A percentile compares a stretch with the other conserved stretches of the same genome.
Conservation (phyloP, 2,329 filamentous ascomycete genomes). For the Fusarium dimerum region DNA sequence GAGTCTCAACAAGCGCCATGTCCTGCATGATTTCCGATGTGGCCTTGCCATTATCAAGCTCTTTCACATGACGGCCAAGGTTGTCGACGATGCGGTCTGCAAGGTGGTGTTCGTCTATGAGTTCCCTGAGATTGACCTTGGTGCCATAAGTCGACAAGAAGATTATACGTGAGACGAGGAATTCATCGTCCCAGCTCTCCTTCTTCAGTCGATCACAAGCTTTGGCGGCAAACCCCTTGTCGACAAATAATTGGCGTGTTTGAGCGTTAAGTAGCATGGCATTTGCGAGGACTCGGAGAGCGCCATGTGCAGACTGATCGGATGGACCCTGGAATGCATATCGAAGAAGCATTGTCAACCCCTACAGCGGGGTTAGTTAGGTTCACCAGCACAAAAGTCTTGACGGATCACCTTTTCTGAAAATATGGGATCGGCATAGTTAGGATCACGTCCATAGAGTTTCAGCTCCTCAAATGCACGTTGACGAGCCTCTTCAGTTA, state of each 20-base stretch:
- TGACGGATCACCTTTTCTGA: slow-evolving; percentile 65
- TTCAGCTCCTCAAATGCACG: slow-evolving; percentile 70
- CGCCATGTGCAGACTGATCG: slow-evolving; percentile 68
- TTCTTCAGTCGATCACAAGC: slow-evolving; percentile 72
- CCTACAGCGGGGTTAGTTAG: slow-evolving; percentile 49
- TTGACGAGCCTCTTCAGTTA: slow-evolving; percentile 56
- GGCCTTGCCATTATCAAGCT: slow-evolving; percentile 34
- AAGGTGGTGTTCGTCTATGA: slow-evolving; percentile 44
- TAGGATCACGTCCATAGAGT: slow-evolving; percentile 61
- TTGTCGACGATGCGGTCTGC: slow-evolving; percentile 66
- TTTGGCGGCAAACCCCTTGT: slow-evolving; percentile 56
- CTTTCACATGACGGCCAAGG: slow-evolving; percentile 67
- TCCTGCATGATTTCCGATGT: slow-evolving; percentile 63
- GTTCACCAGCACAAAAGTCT: slow-evolving; percentile 1
- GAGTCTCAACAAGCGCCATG: slow-evolving; percentile 78
- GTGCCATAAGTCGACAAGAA: slow-evolving; percentile 51
- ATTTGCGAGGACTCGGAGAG: slow-evolving; percentile 79
- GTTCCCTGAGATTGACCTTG: slow-evolving; percentile 50
- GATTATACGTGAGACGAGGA: slow-evolving; percentile 59
- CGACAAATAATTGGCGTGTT: slow-evolving; percentile 46
- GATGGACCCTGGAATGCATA: slow-evolving; percentile 73
- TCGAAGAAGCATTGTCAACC: slow-evolving; percentile 69
- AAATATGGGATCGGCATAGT: slow-evolving; percentile 79
- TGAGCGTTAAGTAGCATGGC: slow-evolving; percentile 57
- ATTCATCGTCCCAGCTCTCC: slow-evolving; percentile 80